Base-by-base conservation (phyloP, 805 yeast genomes). In the Ogataea paraovalis region DNA sequence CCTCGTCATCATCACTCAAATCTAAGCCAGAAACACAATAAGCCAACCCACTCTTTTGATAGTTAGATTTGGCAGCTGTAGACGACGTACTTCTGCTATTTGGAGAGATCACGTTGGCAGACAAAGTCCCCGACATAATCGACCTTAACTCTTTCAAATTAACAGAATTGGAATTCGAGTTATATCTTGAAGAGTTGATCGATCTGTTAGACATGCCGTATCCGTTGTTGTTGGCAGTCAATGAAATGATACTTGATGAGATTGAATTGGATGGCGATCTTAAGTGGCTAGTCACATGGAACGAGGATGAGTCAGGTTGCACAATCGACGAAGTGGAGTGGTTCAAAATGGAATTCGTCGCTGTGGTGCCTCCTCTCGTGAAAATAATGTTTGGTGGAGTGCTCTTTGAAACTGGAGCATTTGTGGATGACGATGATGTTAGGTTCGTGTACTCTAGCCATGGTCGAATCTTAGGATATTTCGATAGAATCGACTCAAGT, bases 121-220 rank as follows among this genome's bases (percentile, higher is more conserved):
- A 41, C 4, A 48, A 50, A 20, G 46, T 42, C n/a, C 50, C 48
- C 0, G 60, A 46, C 37, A 66, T 52, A 14, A 60, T 61, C 16
- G 66, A 68, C 43, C 68, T 67, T 49, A 72, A 60, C 39, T 72
- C 75, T n/a, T 65, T 50, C 0, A 70, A 70, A 48, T 65, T 65
- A 0, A 72, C 71, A 1, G 68, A 51, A 38, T 56, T 56, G 37
- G 43, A 16, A 30, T 52, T 48, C n/a, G 48, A 10, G 16, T 30
- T 30, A 14, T 30, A 30, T 14, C 34, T 46, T 2, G 20, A 50
- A 49, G 34, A 33, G 33, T 12, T 18, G 30, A 30, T 20, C 12
- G 43, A 41, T 20, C 38, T 21, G n/a, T n/a, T 22, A n/a, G 23
- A 7, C 10, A 4, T 18, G 27, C 42, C 34, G 27, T 8, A 9